Conservation (phyloP, 345 rosid species). For the Erucastrum elatum region DNA sequence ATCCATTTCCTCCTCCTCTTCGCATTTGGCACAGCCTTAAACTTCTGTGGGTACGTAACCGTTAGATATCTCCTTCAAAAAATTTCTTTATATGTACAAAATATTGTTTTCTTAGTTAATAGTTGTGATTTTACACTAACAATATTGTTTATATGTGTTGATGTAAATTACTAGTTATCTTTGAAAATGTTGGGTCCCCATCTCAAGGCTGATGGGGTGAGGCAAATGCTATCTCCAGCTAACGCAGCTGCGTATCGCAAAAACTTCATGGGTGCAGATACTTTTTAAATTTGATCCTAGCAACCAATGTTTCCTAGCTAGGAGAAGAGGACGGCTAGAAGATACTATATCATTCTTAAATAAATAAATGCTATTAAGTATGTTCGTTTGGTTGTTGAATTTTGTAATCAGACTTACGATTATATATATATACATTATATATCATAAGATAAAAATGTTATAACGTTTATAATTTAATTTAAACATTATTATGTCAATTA, state of each 20-base stretch:
- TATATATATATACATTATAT: not conserved
- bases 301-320: not conserved
- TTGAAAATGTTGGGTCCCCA: slow-evolving; percentile 42
- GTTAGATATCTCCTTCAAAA: not conserved
- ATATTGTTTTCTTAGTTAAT: not conserved
- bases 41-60: slow-evolving; percentile 26
- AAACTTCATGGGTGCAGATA: slow-evolving; percentile 8
- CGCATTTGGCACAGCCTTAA: slow-evolving; percentile 36
- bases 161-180: slow-evolving; percentile 39
- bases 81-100: not conserved
- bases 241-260: slow-evolving; percentile 28
- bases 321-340: not conserved
- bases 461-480: not conserved
- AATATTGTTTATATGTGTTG: not conserved
- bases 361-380: not conserved
- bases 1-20: slow-evolving; percentile 41
- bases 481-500: no score
- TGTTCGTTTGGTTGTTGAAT: not conserved
- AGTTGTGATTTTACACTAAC: not conserved
- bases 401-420: not conserved
- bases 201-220: slow-evolving; percentile 50
- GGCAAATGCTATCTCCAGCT: slow-evolving; percentile 45
- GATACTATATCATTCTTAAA: not conserved
- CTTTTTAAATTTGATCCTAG: not conserved
- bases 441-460: not conserved